A percentile compares a stretch with the other conserved stretches of the same genome.
phyloP scores from a whole-genome alignment of 805 yeast species.

The Lachancea cidri region DNA sequence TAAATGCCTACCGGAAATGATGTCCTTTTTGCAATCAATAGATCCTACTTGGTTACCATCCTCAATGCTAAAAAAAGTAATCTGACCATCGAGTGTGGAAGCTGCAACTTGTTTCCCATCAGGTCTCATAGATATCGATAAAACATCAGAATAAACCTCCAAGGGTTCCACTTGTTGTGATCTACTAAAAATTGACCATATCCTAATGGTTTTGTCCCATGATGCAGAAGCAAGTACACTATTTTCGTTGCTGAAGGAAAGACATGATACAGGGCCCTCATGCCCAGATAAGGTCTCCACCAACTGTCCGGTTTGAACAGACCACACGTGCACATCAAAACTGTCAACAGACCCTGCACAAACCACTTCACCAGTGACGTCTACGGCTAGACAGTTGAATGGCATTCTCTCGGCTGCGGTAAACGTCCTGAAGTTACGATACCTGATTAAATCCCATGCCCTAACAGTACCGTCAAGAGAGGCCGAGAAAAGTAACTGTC shows the following conservation, averaged over 20 bases:
- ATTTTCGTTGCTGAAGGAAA: conserved; percentile 79
- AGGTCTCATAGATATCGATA: conserved; percentile 79
- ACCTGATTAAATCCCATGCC: conserved; percentile 94
- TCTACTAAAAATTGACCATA: conserved; percentile 91
- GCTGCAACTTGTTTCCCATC: conserved; percentile 91
- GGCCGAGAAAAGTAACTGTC: conserved; percentile 85
- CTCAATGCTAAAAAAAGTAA: conserved; percentile 78
- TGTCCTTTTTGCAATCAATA: conserved; percentile 82
- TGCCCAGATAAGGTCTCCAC: conserved; percentile 88
- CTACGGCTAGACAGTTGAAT: conserved; percentile 85
- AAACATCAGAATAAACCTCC: conserved; percentile 76
- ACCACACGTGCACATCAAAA: conserved; percentile 92
- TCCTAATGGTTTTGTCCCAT: conserved; percentile 92
- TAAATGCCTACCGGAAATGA: conserved; percentile 76
- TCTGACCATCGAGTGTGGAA: conserved; percentile 82
- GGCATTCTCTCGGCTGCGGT: conserved; percentile 87
- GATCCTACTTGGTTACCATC: conserved; percentile 73
- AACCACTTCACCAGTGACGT: conserved; percentile 94
- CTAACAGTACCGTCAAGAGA: conserved; percentile 95
- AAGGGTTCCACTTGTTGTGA: conserved; percentile 87
- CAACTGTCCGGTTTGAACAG: conserved; percentile 91
- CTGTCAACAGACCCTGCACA: conserved; percentile 91
- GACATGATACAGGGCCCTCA: conserved; percentile 88
- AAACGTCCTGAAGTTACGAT: conserved; percentile 89
- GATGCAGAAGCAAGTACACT: conserved; percentile 81